Conservation (phyloP, 306 rosid species). For the Vicia sativa region DNA sequence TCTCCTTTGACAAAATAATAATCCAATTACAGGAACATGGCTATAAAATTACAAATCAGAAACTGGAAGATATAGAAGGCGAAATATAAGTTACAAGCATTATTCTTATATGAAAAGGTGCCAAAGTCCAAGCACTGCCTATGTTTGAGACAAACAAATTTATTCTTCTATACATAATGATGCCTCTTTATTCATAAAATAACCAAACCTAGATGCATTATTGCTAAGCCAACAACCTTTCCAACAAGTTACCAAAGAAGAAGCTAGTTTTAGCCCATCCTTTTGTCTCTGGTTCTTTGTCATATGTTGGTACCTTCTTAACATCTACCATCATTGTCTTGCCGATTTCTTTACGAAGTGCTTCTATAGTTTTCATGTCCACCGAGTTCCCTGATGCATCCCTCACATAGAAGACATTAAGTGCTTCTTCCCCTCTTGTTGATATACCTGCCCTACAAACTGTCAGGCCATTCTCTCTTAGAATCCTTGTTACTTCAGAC, state of each 20-base stretch:
- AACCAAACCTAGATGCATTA: constrained; percentile 19
- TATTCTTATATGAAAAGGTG: constrained; percentile 17
- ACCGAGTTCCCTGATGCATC: constrained; percentile 76
- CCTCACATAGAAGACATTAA: constrained; percentile 79
- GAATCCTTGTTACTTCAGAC: constrained; percentile 73
- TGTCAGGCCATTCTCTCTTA: constrained; percentile 70
- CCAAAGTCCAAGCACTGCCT: constrained; percentile 35
- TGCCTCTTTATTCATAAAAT: constrained; percentile 23
- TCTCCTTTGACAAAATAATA: neutral
- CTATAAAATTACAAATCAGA: neutral
- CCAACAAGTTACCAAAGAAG: constrained; percentile 84
- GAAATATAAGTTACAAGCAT: constrained; percentile 33
- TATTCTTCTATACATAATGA: constrained; percentile 49
- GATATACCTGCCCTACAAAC: constrained; percentile 73
- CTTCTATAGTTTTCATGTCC: constrained; percentile 60
- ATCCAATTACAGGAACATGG: neutral
- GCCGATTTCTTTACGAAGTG: constrained; percentile 72
- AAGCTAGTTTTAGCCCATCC: constrained; percentile 82
- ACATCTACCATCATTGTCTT: constrained; percentile 69
- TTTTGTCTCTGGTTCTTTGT: constrained; percentile 57
- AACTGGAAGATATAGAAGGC: neutral
- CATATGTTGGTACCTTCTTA: constrained; percentile 61
- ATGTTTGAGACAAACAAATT: constrained; percentile 44
- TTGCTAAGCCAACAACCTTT: constrained; percentile 62
- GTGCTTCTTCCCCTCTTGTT: constrained; percentile 73